These are phyloP conservation scores for Trichophyton equinum DNA, from an alignment of 2,329 filamentous ascomycete species.

Conservation along the genomic window DNA sequence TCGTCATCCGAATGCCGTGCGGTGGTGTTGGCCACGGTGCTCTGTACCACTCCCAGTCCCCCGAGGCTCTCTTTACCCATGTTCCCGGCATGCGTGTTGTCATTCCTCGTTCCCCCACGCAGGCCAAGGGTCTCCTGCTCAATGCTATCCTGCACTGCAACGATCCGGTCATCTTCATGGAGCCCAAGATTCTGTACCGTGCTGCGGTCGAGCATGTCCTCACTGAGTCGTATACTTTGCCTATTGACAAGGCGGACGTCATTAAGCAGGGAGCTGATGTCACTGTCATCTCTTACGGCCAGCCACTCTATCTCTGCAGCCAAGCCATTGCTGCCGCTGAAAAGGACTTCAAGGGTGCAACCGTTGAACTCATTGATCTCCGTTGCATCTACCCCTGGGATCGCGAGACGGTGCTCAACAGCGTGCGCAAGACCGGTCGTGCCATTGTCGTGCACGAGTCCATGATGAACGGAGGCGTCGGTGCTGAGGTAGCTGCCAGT, in stretches of 20 bases:
- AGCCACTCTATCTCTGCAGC: conserved; percentile 73
- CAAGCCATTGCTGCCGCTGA: conserved; percentile 63
- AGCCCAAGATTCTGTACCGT: conserved; percentile 85
- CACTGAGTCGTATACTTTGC: conserved; percentile 64
- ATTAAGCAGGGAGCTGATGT: conserved; percentile 68
- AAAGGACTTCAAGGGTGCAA: conserved; percentile 56
- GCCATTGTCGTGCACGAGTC: conserved; percentile 85
- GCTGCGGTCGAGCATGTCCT: conserved; percentile 88
- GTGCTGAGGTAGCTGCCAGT: conserved; percentile 76
- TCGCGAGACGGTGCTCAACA: conserved; percentile 62
- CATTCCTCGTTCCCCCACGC: conserved; percentile 70
- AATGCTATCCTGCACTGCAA: conserved; percentile 61
- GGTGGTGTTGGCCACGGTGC: conserved; percentile 83
- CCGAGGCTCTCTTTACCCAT: conserved; percentile 78
- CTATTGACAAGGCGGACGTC: conserved; percentile 73
- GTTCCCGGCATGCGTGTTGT: conserved; percentile 76
- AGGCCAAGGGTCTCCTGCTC: conserved; percentile 78
- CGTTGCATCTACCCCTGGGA: conserved; percentile 90
- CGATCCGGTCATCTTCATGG: conserved; percentile 85
- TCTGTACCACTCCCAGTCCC: conserved; percentile 79
- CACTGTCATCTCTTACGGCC: conserved; percentile 79
- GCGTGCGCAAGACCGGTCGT: conserved; percentile 74
- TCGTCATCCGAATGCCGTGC: conserved; percentile 83
- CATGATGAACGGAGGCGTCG: conserved; percentile 80
- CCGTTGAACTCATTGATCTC: conserved; percentile 74